Base-by-base conservation (phyloP, 768 basidiomycete species). In the Russula earlei region DNA sequence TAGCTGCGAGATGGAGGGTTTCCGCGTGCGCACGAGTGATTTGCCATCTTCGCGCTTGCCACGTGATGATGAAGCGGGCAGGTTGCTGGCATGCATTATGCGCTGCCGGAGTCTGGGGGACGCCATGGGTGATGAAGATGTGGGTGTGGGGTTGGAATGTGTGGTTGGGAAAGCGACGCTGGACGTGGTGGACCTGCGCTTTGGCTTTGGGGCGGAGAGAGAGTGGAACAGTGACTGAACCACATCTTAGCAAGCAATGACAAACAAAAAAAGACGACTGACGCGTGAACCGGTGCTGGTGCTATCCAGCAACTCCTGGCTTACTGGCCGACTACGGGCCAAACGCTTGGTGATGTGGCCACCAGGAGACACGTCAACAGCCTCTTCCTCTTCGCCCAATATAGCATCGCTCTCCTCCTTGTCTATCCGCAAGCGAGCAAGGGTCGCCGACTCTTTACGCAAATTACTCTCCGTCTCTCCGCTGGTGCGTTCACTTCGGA, bases 311-410 rank as follows among this genome's bases (percentile, higher is more conserved):
- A 59, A 76, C 76, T 66, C 82, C 77, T 17, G 81, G 19, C 87
- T 88, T 14, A 87, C 73, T 2, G 85, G 87, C 49, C 86, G 75
- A 25, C 84, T 81, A 11, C 84, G 80, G 1, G 86, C 87, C 11
- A 87, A 80, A 54, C 86, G 76, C 68, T 90, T 89, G 37, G 75
- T 77, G 54, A 90, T 72, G 67, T 87, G 87, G 0, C 86, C 87
- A 12, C 84, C 85, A 2, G 87, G 87, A 0, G 86, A 89, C 55
- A 88, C 74, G 1, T 80, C 81, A 59, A 83, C 84, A 3, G 74
- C 81, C 22, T 84, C 80, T 29, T 84, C 80, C 64, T 85, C 83
- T 24, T 60, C 62, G 17, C 29, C 52, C 10, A 49, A 40, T 33
- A 50, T 38, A 10, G n/a, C 45, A 40, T 48, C 54, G 29, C 52